Conservation (phyloP, 2,329 filamentous ascomycete species). For the Fusarium continuum region DNA sequence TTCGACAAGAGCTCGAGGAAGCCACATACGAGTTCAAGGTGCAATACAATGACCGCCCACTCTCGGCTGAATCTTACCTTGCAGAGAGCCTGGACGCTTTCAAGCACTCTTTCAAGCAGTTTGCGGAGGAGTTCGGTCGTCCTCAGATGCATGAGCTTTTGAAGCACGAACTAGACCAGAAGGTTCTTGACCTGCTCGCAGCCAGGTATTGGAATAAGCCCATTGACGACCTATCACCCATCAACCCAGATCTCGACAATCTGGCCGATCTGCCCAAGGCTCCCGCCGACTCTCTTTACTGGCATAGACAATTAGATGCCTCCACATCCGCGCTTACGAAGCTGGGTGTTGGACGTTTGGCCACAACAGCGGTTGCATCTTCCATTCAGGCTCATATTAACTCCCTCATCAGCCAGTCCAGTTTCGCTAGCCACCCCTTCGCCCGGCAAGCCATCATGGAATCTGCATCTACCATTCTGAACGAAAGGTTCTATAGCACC, state of each 20-base stretch:
- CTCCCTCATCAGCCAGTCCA: constrained; percentile 78
- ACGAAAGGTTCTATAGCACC: constrained; percentile 95
- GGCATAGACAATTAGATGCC: constrained; percentile 93
- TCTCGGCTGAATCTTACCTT: constrained; percentile 95
- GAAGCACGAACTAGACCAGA: constrained; percentile 92
- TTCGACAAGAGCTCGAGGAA: constrained; percentile 94
- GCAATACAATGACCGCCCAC: constrained; percentile 95
- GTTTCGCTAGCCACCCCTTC: constrained; percentile 90
- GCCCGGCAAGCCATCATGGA: constrained; percentile 93
- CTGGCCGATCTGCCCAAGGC: constrained; percentile 84
- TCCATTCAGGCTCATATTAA: constrained; percentile 89
- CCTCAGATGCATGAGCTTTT: constrained; percentile 88
- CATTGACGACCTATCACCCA: constrained; percentile 78
- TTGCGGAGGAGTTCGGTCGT: constrained; percentile 88
- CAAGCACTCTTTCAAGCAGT: constrained; percentile 97
- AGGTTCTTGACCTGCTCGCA: constrained; percentile 90
- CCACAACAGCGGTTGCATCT: constrained; percentile 88
- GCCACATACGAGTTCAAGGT: constrained; percentile 99
- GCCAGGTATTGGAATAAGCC: constrained; percentile 98
- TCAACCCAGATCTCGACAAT: constrained; percentile 73
- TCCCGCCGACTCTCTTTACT: constrained; percentile 85
- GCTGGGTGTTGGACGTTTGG: constrained; percentile 89
- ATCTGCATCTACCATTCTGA: constrained; percentile 87
- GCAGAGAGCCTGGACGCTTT: constrained; percentile 95
- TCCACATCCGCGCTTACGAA: constrained; percentile 92